A percentile compares a stretch with the other conserved stretches of the same genome.
phyloP scores from a whole-genome alignment of 2,329 filamentous ascomycete genomes.

The Monosporascus ibericus region DNA sequence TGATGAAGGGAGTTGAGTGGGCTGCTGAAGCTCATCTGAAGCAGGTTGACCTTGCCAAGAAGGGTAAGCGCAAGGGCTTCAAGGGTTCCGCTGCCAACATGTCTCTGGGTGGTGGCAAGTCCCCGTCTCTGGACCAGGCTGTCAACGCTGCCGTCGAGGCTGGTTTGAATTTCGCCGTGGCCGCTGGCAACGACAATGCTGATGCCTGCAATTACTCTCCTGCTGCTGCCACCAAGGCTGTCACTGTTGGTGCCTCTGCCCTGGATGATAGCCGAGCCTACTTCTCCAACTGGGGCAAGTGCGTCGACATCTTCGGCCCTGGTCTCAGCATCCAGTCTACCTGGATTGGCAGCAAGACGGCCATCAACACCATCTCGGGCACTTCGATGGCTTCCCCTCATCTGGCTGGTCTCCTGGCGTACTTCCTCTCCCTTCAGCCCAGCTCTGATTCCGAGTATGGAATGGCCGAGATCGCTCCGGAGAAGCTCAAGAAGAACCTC shows the following conservation, averaged over 20 bases:
- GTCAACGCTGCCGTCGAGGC: slow-evolving; percentile 90
- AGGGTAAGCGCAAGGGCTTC: slow-evolving; percentile 89
- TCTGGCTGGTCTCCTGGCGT: slow-evolving; percentile 91
- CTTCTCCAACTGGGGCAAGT: slow-evolving; percentile 99
- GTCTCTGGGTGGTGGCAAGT: slow-evolving; percentile 98
- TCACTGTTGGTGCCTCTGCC: slow-evolving; percentile 93
- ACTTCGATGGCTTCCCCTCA: slow-evolving; percentile 99
- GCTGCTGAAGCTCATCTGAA: slow-evolving; percentile 75
- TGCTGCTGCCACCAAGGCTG: slow-evolving; percentile 81
- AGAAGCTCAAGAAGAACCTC: slow-evolving; percentile 87
- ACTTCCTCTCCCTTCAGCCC: slow-evolving; percentile 95
- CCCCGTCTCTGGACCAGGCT: slow-evolving; percentile 78
- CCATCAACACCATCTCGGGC: slow-evolving; percentile 97
- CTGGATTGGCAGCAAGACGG: slow-evolving; percentile 95
- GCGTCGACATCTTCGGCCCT: slow-evolving; percentile 98
- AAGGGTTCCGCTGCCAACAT: slow-evolving; percentile 99
- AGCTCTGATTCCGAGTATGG: slow-evolving; percentile 84
- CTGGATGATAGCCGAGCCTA: slow-evolving; percentile 94
- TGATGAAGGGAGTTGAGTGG: slow-evolving; percentile 96
- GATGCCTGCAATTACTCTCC: slow-evolving; percentile 99
- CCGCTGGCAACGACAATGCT: slow-evolving; percentile 96
- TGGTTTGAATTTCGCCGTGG: slow-evolving; percentile 95
- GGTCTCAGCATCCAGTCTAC: slow-evolving; percentile 96
- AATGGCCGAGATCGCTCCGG: slow-evolving; percentile 81
- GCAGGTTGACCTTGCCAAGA: slow-evolving; percentile 72